phyloP scores from a whole-genome alignment of 2,329 filamentous ascomycete genomes.

The Cephalotrichum gorgonifer region DNA sequence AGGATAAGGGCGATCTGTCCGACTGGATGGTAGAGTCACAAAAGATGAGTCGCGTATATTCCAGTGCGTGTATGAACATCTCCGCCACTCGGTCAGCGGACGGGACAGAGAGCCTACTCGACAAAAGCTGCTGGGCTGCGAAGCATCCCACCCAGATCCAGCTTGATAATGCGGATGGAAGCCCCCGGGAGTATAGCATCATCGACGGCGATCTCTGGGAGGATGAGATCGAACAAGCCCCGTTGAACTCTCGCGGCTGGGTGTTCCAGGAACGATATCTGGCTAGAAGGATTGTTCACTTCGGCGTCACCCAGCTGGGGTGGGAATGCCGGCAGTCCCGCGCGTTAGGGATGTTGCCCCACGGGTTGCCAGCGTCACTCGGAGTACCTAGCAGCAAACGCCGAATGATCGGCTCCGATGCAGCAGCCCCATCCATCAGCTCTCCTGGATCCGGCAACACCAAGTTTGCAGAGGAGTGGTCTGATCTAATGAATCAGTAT shows the following conservation, averaged over 20 bases:
- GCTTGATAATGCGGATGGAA: background rate
- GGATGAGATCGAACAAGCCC: background rate
- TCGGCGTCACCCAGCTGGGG: background rate
- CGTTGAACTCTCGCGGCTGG: background rate
- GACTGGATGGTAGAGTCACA: conserved; percentile 11
- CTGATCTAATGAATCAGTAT: background rate
- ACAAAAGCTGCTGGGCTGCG: background rate
- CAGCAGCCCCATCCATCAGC: background rate
- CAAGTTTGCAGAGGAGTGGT: background rate
- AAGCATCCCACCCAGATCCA: background rate
- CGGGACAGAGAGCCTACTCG: background rate
- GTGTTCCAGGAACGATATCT: conserved; percentile 1
- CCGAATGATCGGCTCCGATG: background rate
- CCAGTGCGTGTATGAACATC: conserved; percentile 6
- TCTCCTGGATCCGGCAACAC: background rate
- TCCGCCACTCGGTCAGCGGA: background rate
- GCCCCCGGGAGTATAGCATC: background rate
- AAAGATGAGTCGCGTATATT: conserved; percentile 11
- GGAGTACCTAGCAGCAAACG: background rate
- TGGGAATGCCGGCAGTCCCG: background rate
- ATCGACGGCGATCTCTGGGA: conserved; percentile 1
- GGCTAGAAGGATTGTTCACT: background rate
- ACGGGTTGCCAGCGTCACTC: background rate
- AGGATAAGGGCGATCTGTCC: conserved; percentile 9
- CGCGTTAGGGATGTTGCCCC: background rate